Base-by-base conservation (phyloP, 2,329 filamentous ascomycete genomes). In the Sphaerostilbella broomeana region DNA sequence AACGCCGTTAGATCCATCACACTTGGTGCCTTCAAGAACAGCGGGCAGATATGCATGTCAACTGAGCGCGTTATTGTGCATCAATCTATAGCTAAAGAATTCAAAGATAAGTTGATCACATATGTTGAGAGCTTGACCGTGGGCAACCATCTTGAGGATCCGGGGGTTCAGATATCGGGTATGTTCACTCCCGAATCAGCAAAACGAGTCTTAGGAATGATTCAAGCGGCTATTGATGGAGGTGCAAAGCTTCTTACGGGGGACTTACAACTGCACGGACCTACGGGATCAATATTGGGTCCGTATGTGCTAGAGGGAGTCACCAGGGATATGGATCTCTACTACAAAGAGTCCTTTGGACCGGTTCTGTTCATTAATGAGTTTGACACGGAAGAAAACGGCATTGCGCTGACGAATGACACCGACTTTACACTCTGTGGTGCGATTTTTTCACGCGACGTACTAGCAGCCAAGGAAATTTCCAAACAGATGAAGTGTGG, bases 21-120 rank as follows among this genome's bases (percentile, higher is more conserved):
- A 0, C 59, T 84, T 2, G 86, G 85, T 4, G 69, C 84, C 0
- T 88, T 88, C 55, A 53, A 86, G 44, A 76, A 90, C 58, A 68
- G 69, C 2, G 87, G 87, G 0, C 87, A 94, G 64, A 77, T 92
- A 33, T 94, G 87, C 69, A 92, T 94, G 86, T 73, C 75, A 13
- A 92, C 86, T 0, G 86, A 94, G 63, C 75, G 80, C 19, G 81
- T 92, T 18, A 51, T 79, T 6, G 70, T 79, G 3, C 73, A 77
- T 56, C 62, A 65, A 44, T 58, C 60, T 17, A 49, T 79, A 25
- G 58, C 54, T 7, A 56, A 54, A 3, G 56, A 60, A 12, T 78
- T 79, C 44, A 65, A 67, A 44, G 50, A 58, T 27, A 64, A 63
- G 46, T 51, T 75, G 5, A 52, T 55, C 11, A 56, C 47, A 4